Conservation (phyloP, 2,329 filamentous ascomycete species). For the Alternaria infectoria region DNA sequence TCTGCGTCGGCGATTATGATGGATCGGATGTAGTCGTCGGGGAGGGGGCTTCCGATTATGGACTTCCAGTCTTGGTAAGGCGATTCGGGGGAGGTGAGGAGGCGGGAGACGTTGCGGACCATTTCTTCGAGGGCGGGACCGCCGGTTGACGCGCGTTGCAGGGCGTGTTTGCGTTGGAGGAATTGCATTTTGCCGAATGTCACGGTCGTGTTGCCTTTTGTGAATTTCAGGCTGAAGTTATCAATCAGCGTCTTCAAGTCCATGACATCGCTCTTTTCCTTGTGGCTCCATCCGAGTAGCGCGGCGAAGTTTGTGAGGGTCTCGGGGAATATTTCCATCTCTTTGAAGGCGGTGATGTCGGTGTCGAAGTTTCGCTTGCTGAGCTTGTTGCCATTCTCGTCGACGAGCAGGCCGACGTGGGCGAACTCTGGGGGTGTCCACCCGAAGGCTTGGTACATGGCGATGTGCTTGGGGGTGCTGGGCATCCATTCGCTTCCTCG, state of each 20-base stretch:
- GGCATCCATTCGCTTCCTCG: slow-evolving; percentile 96
- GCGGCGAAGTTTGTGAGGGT: slow-evolving; percentile 81
- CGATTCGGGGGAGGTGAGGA: slow-evolving; percentile 37
- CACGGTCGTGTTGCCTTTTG: slow-evolving; percentile 86
- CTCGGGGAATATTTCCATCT: slow-evolving; percentile 67
- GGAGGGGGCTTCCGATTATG: slow-evolving; percentile 28
- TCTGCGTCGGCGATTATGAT: slow-evolving; percentile 62
- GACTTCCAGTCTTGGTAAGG: slow-evolving; percentile 35
- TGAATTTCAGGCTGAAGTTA: slow-evolving; percentile 86
- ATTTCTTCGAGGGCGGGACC: slow-evolving; percentile 51
- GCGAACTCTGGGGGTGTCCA: slow-evolving; percentile 58
- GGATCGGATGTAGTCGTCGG: slow-evolving; percentile 56
- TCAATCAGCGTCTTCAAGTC: slow-evolving; percentile 72
- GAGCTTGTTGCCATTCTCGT: slow-evolving; percentile 56
- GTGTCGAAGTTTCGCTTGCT: slow-evolving; percentile 83
- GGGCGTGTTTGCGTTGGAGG: slow-evolving; percentile 75
- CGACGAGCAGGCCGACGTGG: slow-evolving; percentile 57
- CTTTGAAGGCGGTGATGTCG: slow-evolving; percentile 64
- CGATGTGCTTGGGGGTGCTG: slow-evolving; percentile 81
- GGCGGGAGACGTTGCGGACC: slow-evolving; percentile 37
- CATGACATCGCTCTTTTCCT: slow-evolving; percentile 71
- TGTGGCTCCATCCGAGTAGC: slow-evolving; percentile 82
- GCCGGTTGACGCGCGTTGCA: slow-evolving; percentile 54
- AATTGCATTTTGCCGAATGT: slow-evolving; percentile 79
- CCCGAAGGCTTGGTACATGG: slow-evolving; percentile 58